These are phyloP conservation scores for Handroanthus guayacan DNA, from an alignment of 257 asterid genomes.

Conservation along the genomic window DNA sequence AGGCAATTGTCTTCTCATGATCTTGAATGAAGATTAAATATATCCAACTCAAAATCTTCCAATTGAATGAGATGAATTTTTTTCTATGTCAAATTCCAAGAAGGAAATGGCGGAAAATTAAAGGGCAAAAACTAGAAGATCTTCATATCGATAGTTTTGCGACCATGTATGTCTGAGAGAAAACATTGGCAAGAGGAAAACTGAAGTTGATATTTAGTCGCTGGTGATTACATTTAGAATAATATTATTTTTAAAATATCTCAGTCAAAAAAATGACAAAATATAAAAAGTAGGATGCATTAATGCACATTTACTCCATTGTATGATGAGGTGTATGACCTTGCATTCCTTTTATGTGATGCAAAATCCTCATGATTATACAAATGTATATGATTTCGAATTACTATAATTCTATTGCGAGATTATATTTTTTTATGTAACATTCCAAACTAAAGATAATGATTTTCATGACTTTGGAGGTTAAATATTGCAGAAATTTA, in stretches of 20 bases:
- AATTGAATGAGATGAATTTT: not conserved
- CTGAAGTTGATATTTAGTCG: constrained; percentile 21
- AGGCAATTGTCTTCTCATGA: constrained; percentile 42
- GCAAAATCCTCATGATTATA: constrained; percentile 22
- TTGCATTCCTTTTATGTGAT: constrained; percentile 32
- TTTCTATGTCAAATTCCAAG: not conserved
- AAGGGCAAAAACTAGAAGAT: not conserved
- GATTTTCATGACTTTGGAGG: not conserved
- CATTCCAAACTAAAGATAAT: too few relatives aligned
- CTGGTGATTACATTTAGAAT: not conserved
- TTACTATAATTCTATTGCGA: not conserved
- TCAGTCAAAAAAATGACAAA: constrained; percentile 25
- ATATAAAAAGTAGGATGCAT: constrained; percentile 19
- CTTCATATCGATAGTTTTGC: not conserved
- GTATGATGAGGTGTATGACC: constrained; percentile 24
- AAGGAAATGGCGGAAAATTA: not conserved
- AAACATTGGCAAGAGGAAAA: not conserved
- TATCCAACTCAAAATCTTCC: constrained; percentile 13
- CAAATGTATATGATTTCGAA: not conserved
- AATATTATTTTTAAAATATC: not conserved
- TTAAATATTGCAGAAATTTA: not conserved
- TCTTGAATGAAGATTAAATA: constrained; percentile 24
- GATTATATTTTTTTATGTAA: not conserved
- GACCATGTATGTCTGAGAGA: not conserved
- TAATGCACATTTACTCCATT: constrained; percentile 28